Conservation (phyloP, 2,329 filamentous ascomycete species). For the Cladosporium sp. region DNA sequence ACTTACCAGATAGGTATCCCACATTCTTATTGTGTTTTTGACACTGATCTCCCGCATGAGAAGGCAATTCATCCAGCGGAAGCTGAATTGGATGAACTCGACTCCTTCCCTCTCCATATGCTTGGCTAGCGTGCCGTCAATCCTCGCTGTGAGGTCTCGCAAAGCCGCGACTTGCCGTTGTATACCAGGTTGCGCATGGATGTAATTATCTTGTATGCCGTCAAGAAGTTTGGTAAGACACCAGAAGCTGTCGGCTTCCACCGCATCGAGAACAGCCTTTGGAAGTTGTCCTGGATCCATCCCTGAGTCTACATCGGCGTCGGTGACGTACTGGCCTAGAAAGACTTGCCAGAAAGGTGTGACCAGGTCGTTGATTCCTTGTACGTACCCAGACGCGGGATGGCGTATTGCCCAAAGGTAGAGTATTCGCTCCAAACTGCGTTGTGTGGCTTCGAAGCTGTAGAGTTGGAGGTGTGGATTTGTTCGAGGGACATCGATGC, state of each 20-base stretch:
- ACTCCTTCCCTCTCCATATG: constrained; percentile 88
- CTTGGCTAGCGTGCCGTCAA: constrained; percentile 76
- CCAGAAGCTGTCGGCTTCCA: constrained; percentile 98
- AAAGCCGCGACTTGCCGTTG: constrained; percentile 87
- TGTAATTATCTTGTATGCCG: constrained; percentile 98
- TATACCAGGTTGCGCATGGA: constrained; percentile 94
- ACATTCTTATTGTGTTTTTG: constrained; percentile 96
- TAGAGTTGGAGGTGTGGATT: constrained; percentile 96
- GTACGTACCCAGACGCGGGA: constrained; percentile 94
- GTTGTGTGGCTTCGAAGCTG: constrained; percentile 90
- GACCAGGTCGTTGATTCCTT: constrained; percentile 97
- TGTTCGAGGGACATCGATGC: constrained; percentile 92
- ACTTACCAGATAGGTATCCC: constrained; percentile 95
- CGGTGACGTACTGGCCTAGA: constrained; percentile 88
- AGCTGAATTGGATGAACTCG: constrained; percentile 99
- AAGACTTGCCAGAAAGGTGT: constrained; percentile 99
- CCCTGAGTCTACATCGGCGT: constrained; percentile 82
- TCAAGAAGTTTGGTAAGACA: constrained; percentile 97
- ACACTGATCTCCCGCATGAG: constrained; percentile 97
- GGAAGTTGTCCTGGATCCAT: constrained; percentile 97
- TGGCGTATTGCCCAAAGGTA: constrained; percentile 98
- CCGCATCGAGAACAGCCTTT: constrained; percentile 83
- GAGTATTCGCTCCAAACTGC: constrained; percentile 87
- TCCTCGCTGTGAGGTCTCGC: constrained; percentile 83
- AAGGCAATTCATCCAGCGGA: constrained; percentile 99